phyloP scores from a whole-genome alignment of 2,329 filamentous ascomycete species.

The Fusarium burgessii region DNA sequence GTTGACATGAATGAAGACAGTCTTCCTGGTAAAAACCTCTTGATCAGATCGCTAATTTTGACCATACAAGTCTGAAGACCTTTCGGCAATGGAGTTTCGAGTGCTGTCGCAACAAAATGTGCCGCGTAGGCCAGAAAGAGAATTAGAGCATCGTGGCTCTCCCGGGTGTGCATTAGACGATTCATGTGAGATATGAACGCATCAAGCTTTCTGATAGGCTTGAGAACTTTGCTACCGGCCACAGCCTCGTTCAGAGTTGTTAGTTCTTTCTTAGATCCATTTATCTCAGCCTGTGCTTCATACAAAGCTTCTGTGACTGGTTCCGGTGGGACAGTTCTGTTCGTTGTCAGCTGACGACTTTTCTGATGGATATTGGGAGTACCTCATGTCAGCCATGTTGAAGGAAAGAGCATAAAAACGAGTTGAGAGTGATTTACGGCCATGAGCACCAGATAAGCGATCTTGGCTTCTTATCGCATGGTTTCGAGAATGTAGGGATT shows the following conservation, averaged over 20 bases:
- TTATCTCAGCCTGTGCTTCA: neutral
- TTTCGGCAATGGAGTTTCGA: conserved; percentile 12
- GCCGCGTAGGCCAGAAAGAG: conserved; percentile 30
- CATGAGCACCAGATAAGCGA: neutral
- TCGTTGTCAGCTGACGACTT: neutral
- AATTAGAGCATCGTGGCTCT: conserved; percentile 25
- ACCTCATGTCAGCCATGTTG: conserved; percentile 10
- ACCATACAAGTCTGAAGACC: neutral
- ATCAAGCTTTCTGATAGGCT: conserved; percentile 19
- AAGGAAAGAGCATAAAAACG: fast-evolving
- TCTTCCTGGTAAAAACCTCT: neutral
- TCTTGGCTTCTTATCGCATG: neutral
- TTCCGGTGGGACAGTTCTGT: neutral
- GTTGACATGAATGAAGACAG: neutral
- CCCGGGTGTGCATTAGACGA: conserved; percentile 30
- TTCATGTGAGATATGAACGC: conserved; percentile 19
- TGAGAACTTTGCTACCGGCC: neutral
- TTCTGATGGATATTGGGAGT: fast-evolving
- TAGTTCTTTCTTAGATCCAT: fast-evolving
- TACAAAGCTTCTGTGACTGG: neutral
- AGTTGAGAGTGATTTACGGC: fast-evolving
- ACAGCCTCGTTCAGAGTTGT: fast-evolving
- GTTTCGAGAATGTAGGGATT: no score
- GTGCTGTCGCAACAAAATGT: conserved; percentile 20
- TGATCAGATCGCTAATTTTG: fast-evolving